Conservation (phyloP, 208 protist species). For the Jaenimonas drosophilae region DNA sequence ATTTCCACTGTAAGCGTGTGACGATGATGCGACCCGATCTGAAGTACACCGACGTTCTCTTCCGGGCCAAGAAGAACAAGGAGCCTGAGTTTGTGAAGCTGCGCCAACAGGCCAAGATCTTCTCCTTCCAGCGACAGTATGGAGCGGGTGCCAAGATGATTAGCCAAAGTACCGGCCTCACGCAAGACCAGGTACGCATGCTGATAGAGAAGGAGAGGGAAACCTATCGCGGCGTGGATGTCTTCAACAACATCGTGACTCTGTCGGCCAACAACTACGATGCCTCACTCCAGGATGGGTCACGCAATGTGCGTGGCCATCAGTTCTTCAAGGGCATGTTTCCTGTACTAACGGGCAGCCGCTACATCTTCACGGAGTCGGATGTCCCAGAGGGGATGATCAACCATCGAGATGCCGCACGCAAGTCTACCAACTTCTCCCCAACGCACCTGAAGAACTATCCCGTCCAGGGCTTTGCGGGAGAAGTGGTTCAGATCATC, state of each 20-base stretch:
- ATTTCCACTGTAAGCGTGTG: conserved; percentile 92
- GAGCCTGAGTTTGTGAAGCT: conserved; percentile 89
- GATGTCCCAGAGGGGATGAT: conserved; percentile 77
- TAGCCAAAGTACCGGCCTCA: conserved; percentile 84
- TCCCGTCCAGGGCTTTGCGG: conserved; percentile 90
- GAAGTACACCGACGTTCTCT: conserved; percentile 86
- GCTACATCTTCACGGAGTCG: conserved; percentile 87
- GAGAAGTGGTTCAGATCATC: conserved; percentile 91
- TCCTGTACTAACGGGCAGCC: conserved; percentile 82
- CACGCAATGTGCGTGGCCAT: conserved; percentile 76
- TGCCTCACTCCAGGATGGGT: conserved; percentile 77
- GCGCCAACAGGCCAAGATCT: conserved; percentile 90
- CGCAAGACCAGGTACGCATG: conserved; percentile 84
- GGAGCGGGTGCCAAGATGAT: conserved; percentile 89
- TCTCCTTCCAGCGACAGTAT: conserved; percentile 92
- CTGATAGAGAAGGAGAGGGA: conserved; percentile 89
- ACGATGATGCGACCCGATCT: conserved; percentile 89
- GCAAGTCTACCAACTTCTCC: conserved; percentile 88
- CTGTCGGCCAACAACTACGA: conserved; percentile 87
- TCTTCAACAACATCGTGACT: conserved; percentile 86
- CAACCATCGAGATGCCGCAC: conserved; percentile 18
- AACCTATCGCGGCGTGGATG: conserved; percentile 80
- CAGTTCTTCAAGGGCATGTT: conserved; percentile 91
- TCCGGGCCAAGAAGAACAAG: conserved; percentile 88
- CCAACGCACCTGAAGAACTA: conserved; percentile 92